Evolutionary conservation across 306 rosid genomes (phyloP).

Genomic region (Citrullus amarus): DNA sequence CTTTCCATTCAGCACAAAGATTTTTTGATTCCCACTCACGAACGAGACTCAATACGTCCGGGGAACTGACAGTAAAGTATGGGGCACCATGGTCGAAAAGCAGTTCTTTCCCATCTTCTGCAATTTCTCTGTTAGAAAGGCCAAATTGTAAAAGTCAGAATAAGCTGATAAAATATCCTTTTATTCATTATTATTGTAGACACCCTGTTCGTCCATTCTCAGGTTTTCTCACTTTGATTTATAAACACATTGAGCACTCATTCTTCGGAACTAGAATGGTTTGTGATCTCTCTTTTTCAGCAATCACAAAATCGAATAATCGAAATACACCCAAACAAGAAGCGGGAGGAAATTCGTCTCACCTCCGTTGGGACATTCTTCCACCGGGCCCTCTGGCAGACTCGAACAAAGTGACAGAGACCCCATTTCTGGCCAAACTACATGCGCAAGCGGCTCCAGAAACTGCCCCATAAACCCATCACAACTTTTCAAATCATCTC

Average conservation of each 20-base stretch:
- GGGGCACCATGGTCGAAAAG: constrained; percentile 89
- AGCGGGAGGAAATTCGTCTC: background rate
- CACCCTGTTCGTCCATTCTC: background rate
- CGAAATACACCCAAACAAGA: background rate
- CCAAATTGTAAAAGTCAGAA: constrained; percentile 10
- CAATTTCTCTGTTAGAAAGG: constrained; percentile 37
- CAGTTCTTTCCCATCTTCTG: constrained; percentile 76
- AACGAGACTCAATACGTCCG: constrained; percentile 40
- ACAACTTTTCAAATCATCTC: background rate
- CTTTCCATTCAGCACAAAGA: constrained; percentile 72
- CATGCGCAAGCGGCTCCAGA: constrained; percentile 90
- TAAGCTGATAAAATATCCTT: background rate
- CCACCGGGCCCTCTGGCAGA: constrained; percentile 97
- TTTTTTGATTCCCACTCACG: constrained; percentile 73
- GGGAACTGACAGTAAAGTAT: constrained; percentile 47
- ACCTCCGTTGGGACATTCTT: constrained; percentile 89
- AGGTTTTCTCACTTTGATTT: background rate
- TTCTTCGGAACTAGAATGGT: background rate
- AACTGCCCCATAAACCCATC: constrained; percentile 33
- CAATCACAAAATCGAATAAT: background rate
- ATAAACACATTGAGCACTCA: background rate
- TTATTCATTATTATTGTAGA: background rate
- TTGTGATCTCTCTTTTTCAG: background rate
- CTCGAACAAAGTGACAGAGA: constrained; percentile 66
- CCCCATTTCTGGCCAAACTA: constrained; percentile 63